A percentile compares a stretch with the other conserved stretches of the same genome.
These are phyloP conservation scores for Ophiognomonia clavigignenti-juglandacearum DNA, from an alignment of 2,329 filamentous ascomycete genomes.

Conservation along the genomic window DNA sequence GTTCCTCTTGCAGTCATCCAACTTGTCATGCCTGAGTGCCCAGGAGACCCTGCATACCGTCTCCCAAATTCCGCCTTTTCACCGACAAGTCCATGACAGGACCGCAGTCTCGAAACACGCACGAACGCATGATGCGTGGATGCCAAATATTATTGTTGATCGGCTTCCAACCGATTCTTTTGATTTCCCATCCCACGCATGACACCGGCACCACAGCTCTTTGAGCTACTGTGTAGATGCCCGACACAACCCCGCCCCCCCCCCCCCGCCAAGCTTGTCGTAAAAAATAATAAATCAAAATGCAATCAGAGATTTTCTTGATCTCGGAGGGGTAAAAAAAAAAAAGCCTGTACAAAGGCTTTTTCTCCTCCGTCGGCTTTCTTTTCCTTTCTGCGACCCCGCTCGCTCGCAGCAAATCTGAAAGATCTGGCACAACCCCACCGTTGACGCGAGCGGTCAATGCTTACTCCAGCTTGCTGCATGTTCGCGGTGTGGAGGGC, in stretches of 20 bases:
- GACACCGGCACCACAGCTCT: neutral
- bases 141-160: too few species aligned
- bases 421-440: neutral
- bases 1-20: too few species aligned
- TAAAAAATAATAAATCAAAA: neutral
- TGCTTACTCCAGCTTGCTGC: neutral
- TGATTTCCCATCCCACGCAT: neutral
- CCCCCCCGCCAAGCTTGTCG: neutral
- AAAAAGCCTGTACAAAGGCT: constrained; percentile 5
- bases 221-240: neutral
- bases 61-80: constrained; percentile 11
- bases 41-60: neutral
- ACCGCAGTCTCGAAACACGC: neutral
- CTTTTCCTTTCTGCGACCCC: too few species aligned
- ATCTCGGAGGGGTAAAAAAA: too few species aligned
- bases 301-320: neutral
- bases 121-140: too few species aligned
- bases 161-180: constrained; percentile 8
- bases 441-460: neutral
- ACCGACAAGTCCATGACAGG: constrained; percentile 4
- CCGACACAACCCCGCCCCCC: constrained; percentile 2
- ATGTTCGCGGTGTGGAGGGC: neutral
- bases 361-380: too few species aligned
- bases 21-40: neutral
- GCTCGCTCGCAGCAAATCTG: neutral